Evolutionary conservation across 2,329 filamentous ascomycete genomes (phyloP), one percentile per base, ranked within the genome.

Genomic region (Erysiphe pulchra): DNA sequence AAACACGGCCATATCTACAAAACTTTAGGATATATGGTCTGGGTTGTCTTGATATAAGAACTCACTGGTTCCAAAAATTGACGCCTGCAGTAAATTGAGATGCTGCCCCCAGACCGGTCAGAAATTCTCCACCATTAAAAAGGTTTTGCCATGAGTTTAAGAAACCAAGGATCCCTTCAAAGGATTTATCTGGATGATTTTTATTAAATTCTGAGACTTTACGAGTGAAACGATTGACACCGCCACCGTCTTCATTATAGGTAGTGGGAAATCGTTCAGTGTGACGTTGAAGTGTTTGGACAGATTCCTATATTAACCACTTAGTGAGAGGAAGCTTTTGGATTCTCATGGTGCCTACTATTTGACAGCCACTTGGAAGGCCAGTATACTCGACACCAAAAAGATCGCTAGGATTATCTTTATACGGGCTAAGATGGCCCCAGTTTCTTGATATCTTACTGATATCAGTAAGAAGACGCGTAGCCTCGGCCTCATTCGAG

Each of bases 211-310:
- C 67, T 17, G 52, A 49, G 1, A 73, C 53, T 54, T 72, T 72
- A 13, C 57, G 4, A 28, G 24, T n/a, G n/a, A n/a, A n/a, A n/a
- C n/a, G n/a, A n/a, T n/a, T n/a, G n/a, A n/a, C n/a, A n/a, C n/a
- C n/a, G n/a, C n/a, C n/a, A n/a, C n/a, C n/a, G n/a, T n/a, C n/a
- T n/a, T n/a, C n/a, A n/a, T n/a, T n/a, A 28, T 28, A 28, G 8
- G 24, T 5, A 0, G 63, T 67, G 2, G 67, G 66, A 39, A 69
- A 71, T 20, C 70, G 63, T 48, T 73, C 60, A 0, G 67, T 66
- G 54, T 73, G 70, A 28, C 70, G 63, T 52, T 73, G 69, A 14
- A 74, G 60, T 6, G 63, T 59, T 50, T 71, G 68, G 0, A 61
- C 67, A 38, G 50, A 52, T 50, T 53, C 53, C 53, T 54, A 17